Evolutionary conservation across 78 protist genomes (phyloP), one percentile per base, ranked within the genome.

Genomic region (Chrysochromulina tobinii): DNA sequence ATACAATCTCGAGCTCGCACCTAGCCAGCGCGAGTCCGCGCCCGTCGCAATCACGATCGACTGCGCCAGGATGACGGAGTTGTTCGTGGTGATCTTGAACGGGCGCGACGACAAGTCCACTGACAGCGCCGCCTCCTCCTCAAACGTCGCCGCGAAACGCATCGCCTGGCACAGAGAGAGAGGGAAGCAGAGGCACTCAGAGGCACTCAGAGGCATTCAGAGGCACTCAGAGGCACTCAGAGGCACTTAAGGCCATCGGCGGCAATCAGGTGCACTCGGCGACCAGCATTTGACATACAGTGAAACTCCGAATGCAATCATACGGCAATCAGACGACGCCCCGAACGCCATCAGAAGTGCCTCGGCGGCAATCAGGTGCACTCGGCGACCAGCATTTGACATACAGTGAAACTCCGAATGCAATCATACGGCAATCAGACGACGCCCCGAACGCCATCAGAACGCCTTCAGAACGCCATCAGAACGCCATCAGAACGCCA

Each of bases 11-110:
- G 38, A 38, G 38, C 38, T 38, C 38, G 38, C 38, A 38, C 86
- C 92, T 3, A 89, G 75, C 92, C 92, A 89, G 23, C 92, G 64
- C 51, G 92, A 61, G 79, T 81, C 88, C 21, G 92, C 92, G 21
- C 92, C 92, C 6, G 92, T 90, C 58, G 92, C 92, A 50, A 90
- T 2, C 9, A 90, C 53, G 59, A 90, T 1, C 4, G 88, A 7
- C 64, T 59, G 64, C 64, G 79, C 79, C 51, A 51, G 21, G 79
- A 69, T 3, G 25, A 51, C 38, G 14, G 79, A 69, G 38, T 3
- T 17, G 79, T 69, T 69, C 20, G 83, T 50, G 67, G 11, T 21
- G 88, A 90, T 17, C 21, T 48, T 27, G 75, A 77, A 90, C 15
- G 92, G 92, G 17, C 75, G 61, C 58, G 27, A 0, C 27, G 68